Base-by-base conservation (phyloP, 371 early-diverging fungal genomes). In the Apophysomyces ossiformis region DNA sequence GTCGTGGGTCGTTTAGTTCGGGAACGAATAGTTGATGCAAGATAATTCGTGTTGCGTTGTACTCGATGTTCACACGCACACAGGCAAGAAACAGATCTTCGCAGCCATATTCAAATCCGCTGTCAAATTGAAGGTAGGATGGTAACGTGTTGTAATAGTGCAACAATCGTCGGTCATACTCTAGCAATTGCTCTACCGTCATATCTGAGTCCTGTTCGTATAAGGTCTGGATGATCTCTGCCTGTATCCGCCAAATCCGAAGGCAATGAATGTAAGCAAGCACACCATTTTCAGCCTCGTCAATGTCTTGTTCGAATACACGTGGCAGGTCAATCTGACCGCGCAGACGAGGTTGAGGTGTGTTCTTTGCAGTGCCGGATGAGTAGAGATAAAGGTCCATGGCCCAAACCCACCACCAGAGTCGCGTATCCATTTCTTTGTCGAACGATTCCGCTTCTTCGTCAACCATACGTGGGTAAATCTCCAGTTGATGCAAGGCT, bases 331-430 rank as follows among this genome's bases (percentile, higher is more conserved):
- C 80, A 4, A 80, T 68, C 26, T 74, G 58, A 1, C 71, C 74
- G 15, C 67, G 62, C 4, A 67, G 36, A 1, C 72, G 69, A 5
- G 72, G 68, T 26, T 71, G 75, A n/a, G 80, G 76, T 12, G 78
- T 74, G 36, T 69, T 73, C 35, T 77, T 78, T 6, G 74, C 69
- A 1, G 70, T 60, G 6, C 81, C 80, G 26, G 79, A 68, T 3
- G 80, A 75, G 57, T 75, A 78, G 21, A 75, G 71, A 57, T 71
- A 80, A 56, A 83, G 73, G 38, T 83, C 83, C 45, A 72, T 72
- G 12, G 73, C 69, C 83, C 83, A 83, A 0, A 71, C 75, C 63
- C 66, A 80, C 83, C 83, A 83, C 83, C 83, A 83, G 32, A 83
- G 71, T 0, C 83, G 73, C 35, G 83, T 80, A 54, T 83, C 83